Conservation (phyloP, 202 grass and related monocot species). For the Tripidium arundinaceum region DNA sequence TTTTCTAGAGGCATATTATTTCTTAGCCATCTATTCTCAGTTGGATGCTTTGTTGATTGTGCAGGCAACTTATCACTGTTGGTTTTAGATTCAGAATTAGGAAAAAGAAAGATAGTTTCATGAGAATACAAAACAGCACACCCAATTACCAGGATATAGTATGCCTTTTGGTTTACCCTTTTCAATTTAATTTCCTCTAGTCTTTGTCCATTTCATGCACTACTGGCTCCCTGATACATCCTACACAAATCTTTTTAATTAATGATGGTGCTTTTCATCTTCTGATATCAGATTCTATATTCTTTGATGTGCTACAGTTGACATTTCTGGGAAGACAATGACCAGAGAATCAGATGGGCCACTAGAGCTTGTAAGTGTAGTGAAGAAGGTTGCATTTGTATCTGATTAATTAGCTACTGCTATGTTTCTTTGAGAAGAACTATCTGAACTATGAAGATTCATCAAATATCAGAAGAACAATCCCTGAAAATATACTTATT, state of each 20-base stretch:
- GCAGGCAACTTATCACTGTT: neutral
- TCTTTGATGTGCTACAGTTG: conserved; percentile 58
- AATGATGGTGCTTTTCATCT: conserved; percentile 31
- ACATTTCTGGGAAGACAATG: conserved; percentile 47
- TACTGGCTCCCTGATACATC: conserved; percentile 6
- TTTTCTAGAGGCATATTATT: neutral
- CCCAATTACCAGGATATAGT: neutral
- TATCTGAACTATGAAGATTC: conserved; percentile 39
- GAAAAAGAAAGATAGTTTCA: neutral
- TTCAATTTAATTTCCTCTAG: conserved; percentile 14
- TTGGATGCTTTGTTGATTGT: neutral
- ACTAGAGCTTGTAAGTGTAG: conserved; percentile 53
- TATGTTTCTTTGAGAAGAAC: conserved; percentile 47
- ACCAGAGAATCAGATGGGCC: conserved; percentile 46
- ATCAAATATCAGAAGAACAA: conserved; percentile 25
- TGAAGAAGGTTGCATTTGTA: conserved; percentile 47
- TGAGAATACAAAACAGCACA: neutral
- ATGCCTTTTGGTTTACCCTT: conserved; percentile 1
- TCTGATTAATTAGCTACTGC: conserved; percentile 42
- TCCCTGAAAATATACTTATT: conserved; percentile 43
- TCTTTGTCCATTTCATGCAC: conserved; percentile 4
- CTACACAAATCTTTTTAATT: conserved; percentile 22
- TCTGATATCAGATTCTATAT: conserved; percentile 45
- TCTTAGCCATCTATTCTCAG: neutral
- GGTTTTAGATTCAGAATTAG: neutral